These are phyloP conservation scores for Nidula microcarpa DNA, from an alignment of 768 basidiomycete species.

Conservation along the genomic window DNA sequence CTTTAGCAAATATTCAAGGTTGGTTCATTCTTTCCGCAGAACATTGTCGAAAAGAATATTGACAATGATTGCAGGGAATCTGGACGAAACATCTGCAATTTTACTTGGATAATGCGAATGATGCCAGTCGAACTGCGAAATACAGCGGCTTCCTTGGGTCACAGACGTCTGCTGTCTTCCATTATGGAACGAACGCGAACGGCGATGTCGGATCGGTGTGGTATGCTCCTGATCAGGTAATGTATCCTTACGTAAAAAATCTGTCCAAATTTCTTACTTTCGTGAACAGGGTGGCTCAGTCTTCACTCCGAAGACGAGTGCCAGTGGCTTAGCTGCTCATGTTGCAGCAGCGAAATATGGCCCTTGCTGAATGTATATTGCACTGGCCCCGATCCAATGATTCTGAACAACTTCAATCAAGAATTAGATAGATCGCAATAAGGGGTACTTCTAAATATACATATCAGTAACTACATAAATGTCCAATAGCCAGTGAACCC, in stretches of 20 bases:
- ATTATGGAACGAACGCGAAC: slow-evolving; percentile 34
- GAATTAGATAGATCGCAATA: too few relatives aligned
- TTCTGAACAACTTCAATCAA: too few relatives aligned
- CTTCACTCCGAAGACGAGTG: slow-evolving; percentile 40
- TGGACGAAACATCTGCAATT: slow-evolving; percentile 52
- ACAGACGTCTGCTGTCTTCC: slow-evolving; percentile 38
- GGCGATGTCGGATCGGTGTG: slow-evolving; percentile 44
- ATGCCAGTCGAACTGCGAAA: slow-evolving; percentile 36
- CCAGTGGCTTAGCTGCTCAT: slow-evolving; percentile 39
- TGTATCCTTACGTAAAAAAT: neutral
- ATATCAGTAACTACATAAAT: neutral
- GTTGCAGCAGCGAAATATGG: slow-evolving; percentile 41
- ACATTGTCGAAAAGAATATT: neutral
- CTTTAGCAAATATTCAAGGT: slow-evolving; percentile 43
- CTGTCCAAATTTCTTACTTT: neutral
- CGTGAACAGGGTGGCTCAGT: slow-evolving; percentile 32
- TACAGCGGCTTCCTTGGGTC: slow-evolving; percentile 37
- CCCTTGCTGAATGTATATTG: slow-evolving; percentile 16
- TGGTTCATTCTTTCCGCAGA: neutral
- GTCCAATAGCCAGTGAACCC: neutral
- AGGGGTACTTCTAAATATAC: neutral
- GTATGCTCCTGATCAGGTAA: slow-evolving; percentile 38
- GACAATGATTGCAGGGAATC: slow-evolving; percentile 28
- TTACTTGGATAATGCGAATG: slow-evolving; percentile 44
- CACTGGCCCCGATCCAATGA: too few relatives aligned